Evolutionary conservation across 495 filamentous ascomycete species (phyloP).

Genomic region (Penicillium paradoxum): DNA sequence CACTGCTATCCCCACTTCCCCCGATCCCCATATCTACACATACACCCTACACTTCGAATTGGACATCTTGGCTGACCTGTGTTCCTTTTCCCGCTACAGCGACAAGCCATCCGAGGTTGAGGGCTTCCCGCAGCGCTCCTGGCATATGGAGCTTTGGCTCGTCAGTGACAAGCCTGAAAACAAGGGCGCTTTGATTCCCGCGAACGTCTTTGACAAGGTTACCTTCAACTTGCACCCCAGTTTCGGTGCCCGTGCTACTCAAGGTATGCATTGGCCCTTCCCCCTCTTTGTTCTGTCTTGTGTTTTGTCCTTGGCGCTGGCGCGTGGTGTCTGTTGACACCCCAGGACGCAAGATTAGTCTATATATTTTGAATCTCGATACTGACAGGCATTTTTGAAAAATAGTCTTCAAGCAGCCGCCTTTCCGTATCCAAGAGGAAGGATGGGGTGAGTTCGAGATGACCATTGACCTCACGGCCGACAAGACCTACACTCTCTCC

Average conservation of each 20-base stretch:
- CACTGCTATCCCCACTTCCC: slow-evolving; percentile 1
- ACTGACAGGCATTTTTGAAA: not conserved
- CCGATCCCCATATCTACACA: slow-evolving; percentile 4
- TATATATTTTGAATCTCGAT: too few species aligned
- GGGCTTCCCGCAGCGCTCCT: slow-evolving; percentile 82
- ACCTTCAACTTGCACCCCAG: slow-evolving; percentile 90
- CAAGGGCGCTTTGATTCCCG: slow-evolving; percentile 62
- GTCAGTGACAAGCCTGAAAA: slow-evolving; percentile 41
- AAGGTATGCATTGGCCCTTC: slow-evolving; percentile 55
- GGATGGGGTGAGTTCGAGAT: slow-evolving; percentile 99
- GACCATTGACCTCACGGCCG: slow-evolving; percentile 72
- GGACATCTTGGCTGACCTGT: slow-evolving; percentile 6
- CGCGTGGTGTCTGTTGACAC: not conserved
- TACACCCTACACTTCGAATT: not conserved
- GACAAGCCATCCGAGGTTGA: slow-evolving; percentile 69
- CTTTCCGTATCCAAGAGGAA: slow-evolving; percentile 86
- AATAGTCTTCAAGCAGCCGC: slow-evolving; percentile 71
- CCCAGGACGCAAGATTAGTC: too few species aligned
- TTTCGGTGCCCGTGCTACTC: slow-evolving; percentile 71
- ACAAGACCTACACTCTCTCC: slow-evolving; percentile 72
- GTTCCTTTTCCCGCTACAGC: slow-evolving; percentile 21
- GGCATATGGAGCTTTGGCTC: slow-evolving; percentile 59
- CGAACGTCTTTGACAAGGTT: slow-evolving; percentile 83
- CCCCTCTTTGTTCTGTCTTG: not conserved
- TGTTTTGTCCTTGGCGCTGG: not conserved